Percentiles rank a stretch among this genome's conserved stretches.
Conservation (phyloP, 129 eudicot species). For the Tagetes patula region DNA sequence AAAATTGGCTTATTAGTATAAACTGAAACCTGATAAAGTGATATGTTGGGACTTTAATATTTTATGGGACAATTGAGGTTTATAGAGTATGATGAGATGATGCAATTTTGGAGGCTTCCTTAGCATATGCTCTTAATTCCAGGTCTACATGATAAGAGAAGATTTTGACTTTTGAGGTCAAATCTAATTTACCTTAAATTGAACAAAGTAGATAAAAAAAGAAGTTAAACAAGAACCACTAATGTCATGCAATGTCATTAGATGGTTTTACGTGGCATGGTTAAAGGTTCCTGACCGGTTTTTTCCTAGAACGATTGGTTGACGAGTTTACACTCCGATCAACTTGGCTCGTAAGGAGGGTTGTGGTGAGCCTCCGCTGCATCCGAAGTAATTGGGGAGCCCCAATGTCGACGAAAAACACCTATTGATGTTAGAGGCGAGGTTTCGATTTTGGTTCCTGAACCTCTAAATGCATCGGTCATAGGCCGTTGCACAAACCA, state of each 20-base stretch:
- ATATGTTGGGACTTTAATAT: neutral
- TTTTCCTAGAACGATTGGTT: no score
- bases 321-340: no score
- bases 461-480: no score
- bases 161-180: constrained; percentile 2
- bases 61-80: neutral
- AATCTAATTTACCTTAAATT: neutral
- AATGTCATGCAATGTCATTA: neutral
- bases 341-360: no score
- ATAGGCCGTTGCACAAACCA: no score
- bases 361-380: no score
- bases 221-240: neutral
- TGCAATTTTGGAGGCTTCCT: neutral
- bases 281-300: no score
- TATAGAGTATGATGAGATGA: neutral
- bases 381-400: no score
- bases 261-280: neutral
- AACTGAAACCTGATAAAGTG: neutral
- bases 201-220: neutral
- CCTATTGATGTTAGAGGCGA: no score
- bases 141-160: constrained; percentile 2
- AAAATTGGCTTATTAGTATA: neutral
- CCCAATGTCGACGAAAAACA: no score
- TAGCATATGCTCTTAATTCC: neutral
- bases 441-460: no score